These are phyloP conservation scores for Candida sanyaensis DNA, from an alignment of 1,139 yeast species.

Conservation along the genomic window DNA sequence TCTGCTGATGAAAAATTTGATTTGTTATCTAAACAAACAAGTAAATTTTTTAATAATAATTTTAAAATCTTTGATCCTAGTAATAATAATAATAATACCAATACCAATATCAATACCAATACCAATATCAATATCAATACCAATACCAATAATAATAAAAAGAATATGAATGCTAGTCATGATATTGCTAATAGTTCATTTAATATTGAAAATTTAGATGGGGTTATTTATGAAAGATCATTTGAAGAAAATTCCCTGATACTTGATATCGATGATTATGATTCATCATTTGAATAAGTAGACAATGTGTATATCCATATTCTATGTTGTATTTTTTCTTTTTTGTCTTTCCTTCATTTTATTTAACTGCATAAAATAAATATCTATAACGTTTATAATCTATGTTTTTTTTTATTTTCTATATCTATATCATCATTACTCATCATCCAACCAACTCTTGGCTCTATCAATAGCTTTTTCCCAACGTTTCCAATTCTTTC, in stretches of 20 bases:
- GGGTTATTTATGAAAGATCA: slow-evolving; percentile 14
- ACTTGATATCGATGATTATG: slow-evolving; percentile 18
- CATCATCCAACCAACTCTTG: slow-evolving; percentile 68
- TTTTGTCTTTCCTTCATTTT: background rate
- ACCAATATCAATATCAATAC: too few species aligned
- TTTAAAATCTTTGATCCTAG: slow-evolving; percentile 1
- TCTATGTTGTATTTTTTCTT: too few species aligned
- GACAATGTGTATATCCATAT: background rate
- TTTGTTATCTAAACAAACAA: slow-evolving; percentile 22
- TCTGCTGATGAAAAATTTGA: slow-evolving; percentile 22
- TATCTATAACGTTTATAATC: background rate
- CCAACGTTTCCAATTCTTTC: slow-evolving; percentile 75
- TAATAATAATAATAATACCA: too few species aligned
- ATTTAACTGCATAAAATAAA: background rate
- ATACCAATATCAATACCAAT: too few species aligned
- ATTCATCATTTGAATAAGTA: slow-evolving; percentile 12
- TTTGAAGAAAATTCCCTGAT: slow-evolving; percentile 14
- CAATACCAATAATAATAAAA: too few species aligned
- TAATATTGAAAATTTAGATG: slow-evolving; percentile 24
- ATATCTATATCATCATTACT: slow-evolving; percentile 12
- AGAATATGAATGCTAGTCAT: slow-evolving; percentile 7
- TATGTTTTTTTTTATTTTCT: slow-evolving; percentile 3
- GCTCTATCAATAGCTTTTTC: slow-evolving; percentile 79
- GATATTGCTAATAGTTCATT: slow-evolving; percentile 28
- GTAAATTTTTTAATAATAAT: slow-evolving; percentile 21